Base-by-base conservation (phyloP, 2,329 filamentous ascomycete species). In the Alternaria incomplexa region DNA sequence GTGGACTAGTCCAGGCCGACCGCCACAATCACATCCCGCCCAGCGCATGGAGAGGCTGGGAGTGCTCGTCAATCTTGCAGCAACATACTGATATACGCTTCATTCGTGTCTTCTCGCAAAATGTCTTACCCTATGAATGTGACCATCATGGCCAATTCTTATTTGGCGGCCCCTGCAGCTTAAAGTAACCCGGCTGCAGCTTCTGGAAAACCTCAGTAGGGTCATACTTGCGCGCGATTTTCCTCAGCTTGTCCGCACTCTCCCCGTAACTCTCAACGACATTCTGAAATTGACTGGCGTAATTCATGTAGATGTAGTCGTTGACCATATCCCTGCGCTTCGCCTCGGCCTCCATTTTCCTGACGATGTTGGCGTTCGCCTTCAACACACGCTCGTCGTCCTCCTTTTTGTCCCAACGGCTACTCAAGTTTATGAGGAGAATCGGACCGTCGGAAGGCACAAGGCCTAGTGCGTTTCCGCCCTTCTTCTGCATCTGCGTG, bases 241-340 rank as follows among this genome's bases (percentile, higher is more conserved):
- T 3, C 23, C 46, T 62, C 28, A 69, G 40, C 28, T 62, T 72
- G 7, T 65, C 62, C n/a, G 66, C 56, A 36, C 71, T 58, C 23
- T 66, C 36, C 0, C 82, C 82, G 62, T 84, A 85, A n/a, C 79
- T 75, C 10, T 65, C 63, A 44, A 84, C 64, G 1, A 81, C 76
- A 63, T 81, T 77, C 66, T 84, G 81, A 56, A 73, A 80, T 66
- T 77, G 72, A 51, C 75, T 77, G 11, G 81, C 83, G 57, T 84
- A 84, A 63, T 84, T 84, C 78, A 83, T 80, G 66, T 84, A 84
- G 12, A 67, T 11, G 36, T 51, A 64, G 7, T 58, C 25, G 3
- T 55, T 53, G 3, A 20, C 52, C 43, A 55, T 22, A 5, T 36
- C 22, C n/a, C 30, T 59, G 28, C 48, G 56, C 51, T 65, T 67